Percentiles rank a stretch among this genome's conserved stretches.
These are phyloP conservation scores for Suhomyces atakaporum DNA, from an alignment of 1,139 yeast genomes.

Conservation along the genomic window DNA sequence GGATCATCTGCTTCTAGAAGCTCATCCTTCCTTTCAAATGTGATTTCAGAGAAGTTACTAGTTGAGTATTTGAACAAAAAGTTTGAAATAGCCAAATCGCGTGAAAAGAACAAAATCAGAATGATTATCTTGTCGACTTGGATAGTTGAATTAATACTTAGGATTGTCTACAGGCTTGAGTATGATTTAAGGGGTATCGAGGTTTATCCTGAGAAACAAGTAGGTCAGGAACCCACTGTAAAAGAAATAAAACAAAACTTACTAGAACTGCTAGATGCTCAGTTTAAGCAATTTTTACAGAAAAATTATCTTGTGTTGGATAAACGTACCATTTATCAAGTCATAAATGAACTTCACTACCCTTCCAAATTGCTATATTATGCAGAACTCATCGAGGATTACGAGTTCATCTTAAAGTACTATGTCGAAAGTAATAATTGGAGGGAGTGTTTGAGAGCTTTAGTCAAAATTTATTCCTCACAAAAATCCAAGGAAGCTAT, in stretches of 20 bases:
- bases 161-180: constrained; percentile 28
- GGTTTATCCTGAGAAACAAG: background rate
- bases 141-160: constrained; percentile 65
- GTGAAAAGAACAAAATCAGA: constrained; percentile 50
- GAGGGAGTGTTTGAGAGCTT: constrained; percentile 65
- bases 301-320: constrained; percentile 56
- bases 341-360: constrained; percentile 66
- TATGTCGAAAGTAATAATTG: constrained; percentile 73
- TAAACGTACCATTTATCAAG: constrained; percentile 67
- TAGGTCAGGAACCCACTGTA: background rate
- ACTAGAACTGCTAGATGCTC: constrained; percentile 25
- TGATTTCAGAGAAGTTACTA: constrained; percentile 38
- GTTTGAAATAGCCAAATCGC: constrained; percentile 39
- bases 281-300: constrained; percentile 55
- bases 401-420: constrained; percentile 65
- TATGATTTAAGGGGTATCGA: constrained; percentile 15
- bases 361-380: constrained; percentile 63
- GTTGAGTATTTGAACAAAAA: constrained; percentile 60
- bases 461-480: constrained; percentile 47
- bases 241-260: constrained; percentile 6
- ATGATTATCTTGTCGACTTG: constrained; percentile 71
- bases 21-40: constrained; percentile 5
- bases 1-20: too few relatives aligned
- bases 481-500: constrained; percentile 41
- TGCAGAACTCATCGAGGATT: constrained; percentile 71